Evolutionary conservation across 164 flowering plant genomes (phyloP).

Genomic region (Liquidambar formosana): DNA sequence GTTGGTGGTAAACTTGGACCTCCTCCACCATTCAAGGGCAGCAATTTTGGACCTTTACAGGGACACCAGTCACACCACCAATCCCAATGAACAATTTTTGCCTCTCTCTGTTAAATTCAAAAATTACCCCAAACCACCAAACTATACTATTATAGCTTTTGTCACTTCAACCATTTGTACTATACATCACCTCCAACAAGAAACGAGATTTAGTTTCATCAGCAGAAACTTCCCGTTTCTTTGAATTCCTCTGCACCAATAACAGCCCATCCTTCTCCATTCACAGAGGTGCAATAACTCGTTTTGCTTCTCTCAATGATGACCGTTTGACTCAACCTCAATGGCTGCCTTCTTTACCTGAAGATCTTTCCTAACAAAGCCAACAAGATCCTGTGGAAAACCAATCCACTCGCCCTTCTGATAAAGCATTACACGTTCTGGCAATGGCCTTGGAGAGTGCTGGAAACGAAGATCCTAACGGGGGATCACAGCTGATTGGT

Average conservation of each 20-base stretch:
- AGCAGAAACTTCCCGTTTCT: conserved; percentile 7
- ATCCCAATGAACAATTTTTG: background rate
- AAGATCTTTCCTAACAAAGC: too few relatives aligned
- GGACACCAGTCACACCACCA: background rate
- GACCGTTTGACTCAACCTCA: too few relatives aligned
- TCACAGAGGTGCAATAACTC: conserved; percentile 23
- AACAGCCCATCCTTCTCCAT: conserved; percentile 26
- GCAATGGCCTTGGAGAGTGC: background rate
- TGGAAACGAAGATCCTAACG: too few relatives aligned
- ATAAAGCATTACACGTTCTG: conserved; percentile 12
- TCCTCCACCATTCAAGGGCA: conserved; percentile 19
- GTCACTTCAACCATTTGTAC: conserved; percentile 12
- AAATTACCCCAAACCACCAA: background rate
- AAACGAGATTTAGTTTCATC: conserved; percentile 16
- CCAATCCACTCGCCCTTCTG: conserved; percentile 12
- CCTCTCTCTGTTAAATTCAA: conserved; percentile 7
- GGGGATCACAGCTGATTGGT: conserved; percentile 2
- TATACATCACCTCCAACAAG: background rate
- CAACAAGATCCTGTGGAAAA: too few relatives aligned
- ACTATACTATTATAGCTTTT: conserved; percentile 27
- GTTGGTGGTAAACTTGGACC: conserved; percentile 24
- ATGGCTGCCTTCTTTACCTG: too few relatives aligned
- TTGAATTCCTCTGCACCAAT: conserved; percentile 27
- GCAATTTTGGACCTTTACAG: conserved; percentile 11
- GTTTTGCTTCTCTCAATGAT: too few relatives aligned